Evolutionary conservation across 148 eudicot genomes (phyloP).

Genomic region (Talinum fruticosum): DNA sequence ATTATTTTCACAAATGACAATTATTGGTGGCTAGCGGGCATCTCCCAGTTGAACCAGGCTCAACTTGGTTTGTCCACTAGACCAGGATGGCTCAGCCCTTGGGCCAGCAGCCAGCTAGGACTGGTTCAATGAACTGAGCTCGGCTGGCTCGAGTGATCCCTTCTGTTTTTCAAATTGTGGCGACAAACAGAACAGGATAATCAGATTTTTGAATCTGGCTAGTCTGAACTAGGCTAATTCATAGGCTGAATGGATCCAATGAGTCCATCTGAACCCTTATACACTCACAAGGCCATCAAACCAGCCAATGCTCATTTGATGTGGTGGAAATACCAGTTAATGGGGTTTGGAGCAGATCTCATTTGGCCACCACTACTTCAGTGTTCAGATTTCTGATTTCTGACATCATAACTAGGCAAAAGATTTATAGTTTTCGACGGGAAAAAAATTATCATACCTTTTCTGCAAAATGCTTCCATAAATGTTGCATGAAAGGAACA

Average conservation of each 20-base stretch:
- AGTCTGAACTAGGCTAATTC: not conserved
- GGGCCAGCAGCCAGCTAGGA: not conserved
- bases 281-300: not conserved
- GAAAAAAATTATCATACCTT: conserved; percentile 40
- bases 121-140: not conserved
- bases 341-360: no score
- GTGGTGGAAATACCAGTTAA: not conserved
- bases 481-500: conserved; percentile 72
- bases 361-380: no score
- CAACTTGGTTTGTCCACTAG: not conserved
- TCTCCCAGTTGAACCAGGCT: not conserved
- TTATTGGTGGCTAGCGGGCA: not conserved
- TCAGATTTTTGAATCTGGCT: not conserved
- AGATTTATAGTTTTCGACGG: not conserved
- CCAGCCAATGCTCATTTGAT: not conserved
- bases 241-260: not conserved
- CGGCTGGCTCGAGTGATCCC: not conserved
- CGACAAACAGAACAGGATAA: not conserved
- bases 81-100: not conserved
- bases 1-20: not conserved
- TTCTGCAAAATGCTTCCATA: conserved; percentile 89
- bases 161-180: not conserved
- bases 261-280: not conserved
- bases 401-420: not conserved
- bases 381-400: not conserved